Percentiles rank a stretch among this genome's conserved stretches.
phyloP scores from a whole-genome alignment of 176 grass and related monocot genomes.

The Elaeis guineensis region DNA sequence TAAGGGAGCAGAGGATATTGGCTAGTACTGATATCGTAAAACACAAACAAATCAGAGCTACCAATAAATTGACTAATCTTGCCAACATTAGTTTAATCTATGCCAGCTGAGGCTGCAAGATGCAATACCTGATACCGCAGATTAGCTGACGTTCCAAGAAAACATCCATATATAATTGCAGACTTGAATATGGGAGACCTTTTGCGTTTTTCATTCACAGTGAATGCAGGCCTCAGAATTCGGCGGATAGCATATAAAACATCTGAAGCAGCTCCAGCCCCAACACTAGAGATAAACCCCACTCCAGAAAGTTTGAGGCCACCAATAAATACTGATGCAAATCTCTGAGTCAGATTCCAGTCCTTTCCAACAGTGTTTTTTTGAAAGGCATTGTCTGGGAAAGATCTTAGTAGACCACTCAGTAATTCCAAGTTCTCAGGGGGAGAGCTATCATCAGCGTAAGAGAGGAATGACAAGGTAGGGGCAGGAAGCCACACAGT shows the following conservation, averaged over 20 bases:
- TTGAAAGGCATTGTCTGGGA: slow-evolving; percentile 98
- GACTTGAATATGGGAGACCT: slow-evolving; percentile 73
- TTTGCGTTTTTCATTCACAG: slow-evolving; percentile 26
- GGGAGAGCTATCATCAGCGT: slow-evolving; percentile 51
- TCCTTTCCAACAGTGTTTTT: slow-evolving; percentile 63
- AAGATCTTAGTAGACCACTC: slow-evolving; percentile 67
- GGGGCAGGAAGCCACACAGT: slow-evolving; percentile 98
- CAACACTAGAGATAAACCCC: slow-evolving; percentile 90
- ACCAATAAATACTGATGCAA: slow-evolving; percentile 79
- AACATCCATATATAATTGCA: slow-evolving; percentile 69
- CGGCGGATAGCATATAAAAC: slow-evolving; percentile 43
- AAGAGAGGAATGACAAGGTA: slow-evolving; percentile 84
- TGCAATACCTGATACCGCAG: slow-evolving; percentile 80
- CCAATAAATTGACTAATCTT: too few species aligned
- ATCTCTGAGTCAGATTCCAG: slow-evolving; percentile 73
- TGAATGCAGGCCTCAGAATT: slow-evolving; percentile 51
- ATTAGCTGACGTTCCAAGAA: slow-evolving; percentile 95
- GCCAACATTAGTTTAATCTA: too few species aligned
- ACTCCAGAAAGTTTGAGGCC: slow-evolving; percentile 86
- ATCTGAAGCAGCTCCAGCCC: slow-evolving; percentile 85
- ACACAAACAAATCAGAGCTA: too few species aligned
- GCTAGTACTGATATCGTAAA: too few species aligned
- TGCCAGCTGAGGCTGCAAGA: too few species aligned
- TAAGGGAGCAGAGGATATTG: too few species aligned
- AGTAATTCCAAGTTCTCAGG: slow-evolving; percentile 65